Base-by-base conservation (phyloP, 192 early-diverging fungal genomes). In the Spizellomyces punctatus region DNA sequence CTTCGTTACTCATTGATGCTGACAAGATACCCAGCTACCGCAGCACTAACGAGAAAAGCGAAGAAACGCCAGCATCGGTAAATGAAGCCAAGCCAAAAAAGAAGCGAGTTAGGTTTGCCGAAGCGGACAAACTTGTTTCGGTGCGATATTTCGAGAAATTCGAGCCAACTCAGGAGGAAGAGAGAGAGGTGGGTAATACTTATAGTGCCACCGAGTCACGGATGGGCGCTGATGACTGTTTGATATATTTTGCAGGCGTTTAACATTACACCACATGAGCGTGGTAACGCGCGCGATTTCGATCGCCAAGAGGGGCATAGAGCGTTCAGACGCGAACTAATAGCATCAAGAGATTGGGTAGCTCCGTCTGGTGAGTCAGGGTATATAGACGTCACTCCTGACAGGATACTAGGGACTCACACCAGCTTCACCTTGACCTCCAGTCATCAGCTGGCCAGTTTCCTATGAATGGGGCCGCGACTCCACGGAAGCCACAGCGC, bases 401-500 rank as follows among this genome's bases (percentile, higher is more conserved):
- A 56, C 22, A 57, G 56, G 58, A 57, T 16, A 54, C 1, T 19
- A 54, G 52, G 17, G 52, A 2, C 52, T 54, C 52, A 41, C 58
- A 55, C 10, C 10, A 10, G 41, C 16, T 46, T 64, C 12, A 47
- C 8, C 12, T 42, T 56, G 66, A 68, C 14, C 58, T 17, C 14
- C 58, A 14, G 55, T 50, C n/a, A 12, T n/a, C 21, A 72, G 71
- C 48, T 8, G 52, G 59, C 58, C n/a, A n/a, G 16, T 10, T 19
- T 58, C 58, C 19, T 72, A 56, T n/a, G 71, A 72, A 36, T 72
- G 71, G 71, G 71, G 61, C 21, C 63, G 64, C 8, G 46, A 78
- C 9, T 74, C 64, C 16, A 60, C 36, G 14, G 74, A 75, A 63
- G 49, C 19, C 5, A 17, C 36, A n/a, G 22, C 46, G 8, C 74